Evolutionary conservation across 2,329 filamentous ascomycete genomes (phyloP), one percentile per base, ranked within the genome.

Genomic region (Macrophomina tecta): DNA sequence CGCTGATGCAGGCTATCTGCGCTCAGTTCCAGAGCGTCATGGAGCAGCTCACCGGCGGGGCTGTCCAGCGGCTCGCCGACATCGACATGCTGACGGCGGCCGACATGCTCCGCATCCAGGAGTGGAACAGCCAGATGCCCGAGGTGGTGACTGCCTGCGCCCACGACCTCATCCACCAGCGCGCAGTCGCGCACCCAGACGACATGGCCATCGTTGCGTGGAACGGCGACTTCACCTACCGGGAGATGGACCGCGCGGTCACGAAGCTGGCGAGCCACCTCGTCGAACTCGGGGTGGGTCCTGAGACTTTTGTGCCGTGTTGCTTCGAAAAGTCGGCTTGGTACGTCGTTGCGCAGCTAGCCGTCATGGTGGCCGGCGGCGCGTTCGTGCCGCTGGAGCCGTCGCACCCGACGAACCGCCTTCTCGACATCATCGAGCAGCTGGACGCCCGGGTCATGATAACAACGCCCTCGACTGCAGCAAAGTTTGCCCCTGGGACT

Each of bases 401-500:
- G 42, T 45, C 42, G 42, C 42, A 45, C 42, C 42, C 42, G 16
- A 45, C 42, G 6, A 45, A 45, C 42, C 42, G 42, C 42, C 30
- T 28, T 14, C 42, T 45, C 42, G 42, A 45, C 42, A 45, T 45
- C 42, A 45, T 45, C 42, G 42, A 45, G 16, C 42, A 45, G 42
- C 42, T 45, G 42, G 42, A 45, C 42, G 42, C 42, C 42, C 11
- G 8, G 12, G 42, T 45, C 42, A 45, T 45, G 42, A 79, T 12
- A 69, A 68, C 16, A 68, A 70, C 38, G 75, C 78, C 4, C 82
- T 82, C 2, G 70, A 77, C 18, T 75, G 76, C 23, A 69, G 77
- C 5, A 83, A 83, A 30, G 77, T 85, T n/a, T 73, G 81, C 66
- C 83, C 83, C 0, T 85, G 82, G 82, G 83, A 85, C 67, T 83